Base-by-base conservation (phyloP, 345 rosid species). In the Sisymbrium altissimum region DNA sequence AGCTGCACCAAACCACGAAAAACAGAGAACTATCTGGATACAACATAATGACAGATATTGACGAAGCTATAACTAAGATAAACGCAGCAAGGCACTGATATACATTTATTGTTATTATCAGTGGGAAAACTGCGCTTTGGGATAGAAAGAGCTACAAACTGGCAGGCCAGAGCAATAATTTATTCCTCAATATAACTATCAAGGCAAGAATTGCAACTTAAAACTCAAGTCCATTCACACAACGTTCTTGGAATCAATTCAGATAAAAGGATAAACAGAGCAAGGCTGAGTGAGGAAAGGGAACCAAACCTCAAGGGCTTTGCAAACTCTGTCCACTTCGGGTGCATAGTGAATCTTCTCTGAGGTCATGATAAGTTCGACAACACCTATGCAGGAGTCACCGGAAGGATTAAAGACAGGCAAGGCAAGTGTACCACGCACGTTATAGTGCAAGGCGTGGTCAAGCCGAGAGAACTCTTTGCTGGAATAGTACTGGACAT, bases 271-370 rank as follows among this genome's bases (percentile, higher is more conserved):
- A 62, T 41, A 55, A 17, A 70, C n/a, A n/a, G n/a, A n/a, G 60
- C 30, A 70, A 46, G 15, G 39, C 55, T 9, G 25, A 57, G 64
- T 36, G 54, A 60, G 73, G 74, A 53, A 79, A 43, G 79, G 74
- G 41, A 80, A 71, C 60, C 87, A 70, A 84, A 93, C 98, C 98
- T 93, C 86, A 71, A 93, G 96, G 65, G 98, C 98, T 82, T 91
- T 93, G 88, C 98, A 90, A 74, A 93, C 94, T 86, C 87, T 93
- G 78, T 90, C 97, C 73, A 89, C 97, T 83, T 89, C 98, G 0
- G 97, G 89, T 14, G 88, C 92, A 66, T 90, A 90, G 76, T 90
- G 89, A 61, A 93, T 82, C 85, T 86, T 87, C 84, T 84, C 93
- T 10, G 97, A 90, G 64, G 94, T 93, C 96, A 84, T 78, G 68